phyloP scores from a whole-genome alignment of 352 stramenopile species.

The Blastocystis sp. region DNA sequence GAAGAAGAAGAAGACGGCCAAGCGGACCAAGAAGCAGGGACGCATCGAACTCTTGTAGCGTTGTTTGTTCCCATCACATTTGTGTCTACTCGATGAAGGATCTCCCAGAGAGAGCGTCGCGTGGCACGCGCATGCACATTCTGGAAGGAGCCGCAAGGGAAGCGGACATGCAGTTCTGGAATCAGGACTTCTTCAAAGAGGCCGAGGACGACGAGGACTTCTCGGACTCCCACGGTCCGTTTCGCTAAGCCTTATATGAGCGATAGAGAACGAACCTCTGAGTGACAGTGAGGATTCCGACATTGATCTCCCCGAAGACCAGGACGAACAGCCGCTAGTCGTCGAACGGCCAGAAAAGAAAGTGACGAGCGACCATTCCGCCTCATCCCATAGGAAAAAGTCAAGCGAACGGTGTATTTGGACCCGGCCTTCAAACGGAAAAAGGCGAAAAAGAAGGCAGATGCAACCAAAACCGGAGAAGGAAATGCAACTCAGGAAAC shows the following conservation, averaged over 20 bases:
- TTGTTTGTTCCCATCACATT: background rate
- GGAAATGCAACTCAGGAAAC: background rate
- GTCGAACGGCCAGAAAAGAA: conserved; percentile 53
- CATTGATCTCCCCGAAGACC: conserved; percentile 52
- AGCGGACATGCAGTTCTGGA: conserved; percentile 54
- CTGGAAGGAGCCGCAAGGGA: conserved; percentile 39
- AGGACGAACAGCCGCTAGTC: conserved; percentile 24
- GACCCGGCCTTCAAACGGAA: conserved; percentile 49
- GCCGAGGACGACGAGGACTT: conserved; percentile 42
- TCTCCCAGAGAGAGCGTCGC: conserved; percentile 28
- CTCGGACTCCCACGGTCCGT: conserved; percentile 27
- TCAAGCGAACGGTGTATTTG: conserved; percentile 56
- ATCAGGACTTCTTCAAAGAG: conserved; percentile 57
- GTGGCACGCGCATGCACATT: background rate
- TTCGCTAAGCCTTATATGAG: background rate
- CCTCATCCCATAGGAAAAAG: conserved; percentile 42
- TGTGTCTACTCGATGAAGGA: conserved; percentile 14
- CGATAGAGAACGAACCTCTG: background rate
- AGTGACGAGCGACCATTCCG: background rate
- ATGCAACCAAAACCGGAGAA: background rate
- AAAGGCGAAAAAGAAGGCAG: conserved; percentile 42
- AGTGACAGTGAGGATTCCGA: conserved; percentile 56
- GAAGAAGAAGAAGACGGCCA: conserved; percentile 13
- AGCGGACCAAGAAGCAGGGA: background rate
- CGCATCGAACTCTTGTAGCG: background rate